These are phyloP conservation scores for Linnemannia elongata DNA, from an alignment of 192 early-diverging fungal species.

Conservation along the genomic window DNA sequence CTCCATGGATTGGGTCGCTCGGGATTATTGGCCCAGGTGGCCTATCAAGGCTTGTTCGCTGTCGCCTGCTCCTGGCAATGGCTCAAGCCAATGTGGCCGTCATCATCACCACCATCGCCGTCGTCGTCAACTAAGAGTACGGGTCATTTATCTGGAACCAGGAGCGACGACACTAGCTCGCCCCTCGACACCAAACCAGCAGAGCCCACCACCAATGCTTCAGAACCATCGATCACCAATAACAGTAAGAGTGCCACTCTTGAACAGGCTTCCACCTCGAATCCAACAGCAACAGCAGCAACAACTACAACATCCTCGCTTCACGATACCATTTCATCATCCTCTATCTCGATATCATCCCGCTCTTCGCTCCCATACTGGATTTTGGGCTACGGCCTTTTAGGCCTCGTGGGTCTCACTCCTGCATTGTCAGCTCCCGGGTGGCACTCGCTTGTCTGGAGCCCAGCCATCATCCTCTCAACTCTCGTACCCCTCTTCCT, in stretches of 20 bases:
- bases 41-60: slow-evolving; percentile 45
- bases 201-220: slow-evolving; percentile 3
- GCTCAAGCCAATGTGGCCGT: slow-evolving; percentile 23
- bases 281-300: neutral
- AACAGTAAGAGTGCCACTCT: neutral
- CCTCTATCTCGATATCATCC: neutral
- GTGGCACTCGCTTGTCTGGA: slow-evolving; percentile 7
- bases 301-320: neutral
- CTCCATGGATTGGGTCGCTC: slow-evolving; percentile 12
- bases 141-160: neutral
- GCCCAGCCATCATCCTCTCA: slow-evolving; percentile 20
- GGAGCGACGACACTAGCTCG: neutral
- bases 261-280: neutral
- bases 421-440: neutral
- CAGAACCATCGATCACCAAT: neutral
- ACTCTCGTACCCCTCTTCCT: slow-evolving; percentile 33
- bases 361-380: slow-evolving; percentile 22
- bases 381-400: slow-evolving; percentile 36
- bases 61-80: slow-evolving; percentile 45
- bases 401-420: slow-evolving; percentile 24
- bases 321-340: neutral
- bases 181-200: neutral
- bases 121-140: neutral
- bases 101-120: neutral
- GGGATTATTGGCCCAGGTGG: slow-evolving; percentile 14